Conservation (phyloP, 768 basidiomycete genomes). For the Rhodotorula babjevae region DNA sequence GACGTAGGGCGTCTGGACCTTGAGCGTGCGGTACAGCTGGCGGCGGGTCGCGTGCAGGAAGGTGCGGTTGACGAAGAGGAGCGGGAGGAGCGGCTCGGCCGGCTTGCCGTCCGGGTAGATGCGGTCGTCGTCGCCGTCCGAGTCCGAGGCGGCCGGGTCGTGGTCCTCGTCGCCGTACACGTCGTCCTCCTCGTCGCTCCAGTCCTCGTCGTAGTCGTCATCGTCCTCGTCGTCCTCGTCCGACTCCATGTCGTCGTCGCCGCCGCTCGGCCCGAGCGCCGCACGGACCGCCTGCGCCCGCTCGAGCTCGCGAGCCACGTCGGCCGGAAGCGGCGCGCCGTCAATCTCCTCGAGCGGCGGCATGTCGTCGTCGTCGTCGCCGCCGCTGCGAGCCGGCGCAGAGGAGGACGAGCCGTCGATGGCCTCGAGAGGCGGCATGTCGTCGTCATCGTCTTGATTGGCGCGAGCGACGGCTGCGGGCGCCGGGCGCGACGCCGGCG, state of each 20-base stretch:
- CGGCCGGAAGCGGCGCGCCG: not conserved
- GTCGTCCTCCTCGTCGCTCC: conserved; percentile 1
- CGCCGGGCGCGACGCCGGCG: too few relatives aligned
- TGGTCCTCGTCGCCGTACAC: conserved; percentile 6
- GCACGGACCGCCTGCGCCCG: not conserved
- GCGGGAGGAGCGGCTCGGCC: conserved; percentile 36
- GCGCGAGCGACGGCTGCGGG: too few relatives aligned
- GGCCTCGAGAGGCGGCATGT: conserved; percentile 14
- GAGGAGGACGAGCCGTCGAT: not conserved
- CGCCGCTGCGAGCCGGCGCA: not conserved
- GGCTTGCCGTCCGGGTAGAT: conserved; percentile 41
- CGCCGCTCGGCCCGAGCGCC: not conserved
- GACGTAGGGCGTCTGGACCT: conserved; percentile 3
- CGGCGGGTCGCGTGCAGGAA: conserved; percentile 39
- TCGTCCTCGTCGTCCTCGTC: not conserved
- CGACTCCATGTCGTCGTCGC: not conserved
- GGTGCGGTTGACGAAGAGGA: conserved; percentile 35
- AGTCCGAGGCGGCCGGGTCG: not conserved
- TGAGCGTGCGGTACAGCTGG: conserved; percentile 27
- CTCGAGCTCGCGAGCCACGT: not conserved
- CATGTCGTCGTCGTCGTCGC: conserved; percentile 14
- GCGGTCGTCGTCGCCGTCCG: not conserved
- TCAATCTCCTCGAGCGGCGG: conserved; percentile 16
- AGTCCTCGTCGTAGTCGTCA: conserved; percentile 8
- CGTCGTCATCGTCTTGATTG: conserved; percentile 3